A percentile compares a stretch with the other conserved stretches of the same genome.
Evolutionary conservation across 352 stramenopile species (phyloP).

Genomic region (Pythium periplocum): DNA sequence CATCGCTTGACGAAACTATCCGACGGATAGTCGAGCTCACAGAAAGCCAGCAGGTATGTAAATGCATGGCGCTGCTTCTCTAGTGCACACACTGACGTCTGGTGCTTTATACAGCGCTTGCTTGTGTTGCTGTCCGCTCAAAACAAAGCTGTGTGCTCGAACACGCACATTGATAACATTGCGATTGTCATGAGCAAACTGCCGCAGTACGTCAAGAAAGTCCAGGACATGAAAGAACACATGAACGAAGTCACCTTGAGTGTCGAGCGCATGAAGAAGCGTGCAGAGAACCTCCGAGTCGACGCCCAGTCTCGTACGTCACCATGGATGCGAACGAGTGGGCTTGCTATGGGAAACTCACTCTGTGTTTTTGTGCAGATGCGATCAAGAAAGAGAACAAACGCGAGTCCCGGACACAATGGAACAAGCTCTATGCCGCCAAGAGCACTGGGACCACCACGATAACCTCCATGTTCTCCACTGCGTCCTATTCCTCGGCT

Average conservation of each 20-base stretch:
- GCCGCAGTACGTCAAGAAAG: slow-evolving; percentile 58
- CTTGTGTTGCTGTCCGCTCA: slow-evolving; percentile 43
- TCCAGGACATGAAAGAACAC: slow-evolving; percentile 52
- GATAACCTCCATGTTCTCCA: not conserved
- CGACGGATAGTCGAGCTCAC: slow-evolving; percentile 66
- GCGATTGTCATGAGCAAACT: slow-evolving; percentile 65
- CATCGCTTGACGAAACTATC: slow-evolving; percentile 62
- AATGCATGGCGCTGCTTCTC: not conserved
- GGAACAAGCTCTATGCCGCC: slow-evolving; percentile 74
- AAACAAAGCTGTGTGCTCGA: slow-evolving; percentile 42
- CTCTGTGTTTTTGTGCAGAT: slow-evolving; percentile 25
- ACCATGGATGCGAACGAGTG: not conserved
- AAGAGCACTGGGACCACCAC: slow-evolving; percentile 31
- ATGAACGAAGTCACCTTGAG: slow-evolving; percentile 55
- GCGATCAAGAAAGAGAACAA: slow-evolving; percentile 82
- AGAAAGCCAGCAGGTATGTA: slow-evolving; percentile 31
- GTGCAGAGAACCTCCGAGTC: slow-evolving; percentile 58
- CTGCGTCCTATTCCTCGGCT: not conserved
- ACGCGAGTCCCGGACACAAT: slow-evolving; percentile 59
- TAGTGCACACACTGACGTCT: not conserved
- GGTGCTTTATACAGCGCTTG: slow-evolving; percentile 30
- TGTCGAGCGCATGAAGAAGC: slow-evolving; percentile 69
- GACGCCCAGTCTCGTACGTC: slow-evolving; percentile 72
- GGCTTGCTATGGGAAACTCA: slow-evolving; percentile 3
- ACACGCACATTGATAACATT: slow-evolving; percentile 53